These are phyloP conservation scores for Thraustochytrium aureum DNA, from an alignment of 352 stramenopile genomes.

Conservation along the genomic window DNA sequence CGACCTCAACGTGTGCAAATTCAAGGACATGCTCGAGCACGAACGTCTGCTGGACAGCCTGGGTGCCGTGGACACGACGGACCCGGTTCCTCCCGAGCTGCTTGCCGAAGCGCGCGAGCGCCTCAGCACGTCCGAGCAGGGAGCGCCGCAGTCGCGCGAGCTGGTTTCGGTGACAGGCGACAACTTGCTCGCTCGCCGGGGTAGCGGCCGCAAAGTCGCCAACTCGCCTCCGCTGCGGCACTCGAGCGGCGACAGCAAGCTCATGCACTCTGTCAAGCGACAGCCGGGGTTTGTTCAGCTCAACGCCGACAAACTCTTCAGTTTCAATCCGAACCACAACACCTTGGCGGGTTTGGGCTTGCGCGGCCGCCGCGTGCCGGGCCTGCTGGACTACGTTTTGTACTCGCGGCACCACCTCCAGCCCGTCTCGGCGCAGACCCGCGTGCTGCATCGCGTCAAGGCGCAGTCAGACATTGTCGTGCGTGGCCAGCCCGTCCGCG, in stretches of 20 bases:
- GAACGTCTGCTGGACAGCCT: neutral
- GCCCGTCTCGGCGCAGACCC: neutral
- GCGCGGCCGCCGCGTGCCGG: neutral
- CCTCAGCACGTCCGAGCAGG: no score
- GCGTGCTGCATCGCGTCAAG: neutral
- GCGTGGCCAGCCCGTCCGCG: neutral
- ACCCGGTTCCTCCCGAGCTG: neutral
- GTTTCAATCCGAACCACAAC: neutral
- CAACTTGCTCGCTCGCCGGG: neutral
- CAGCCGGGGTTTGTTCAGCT: no score
- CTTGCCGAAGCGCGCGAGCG: no score
- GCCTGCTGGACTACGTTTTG: neutral
- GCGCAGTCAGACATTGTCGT: neutral
- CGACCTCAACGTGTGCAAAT: neutral
- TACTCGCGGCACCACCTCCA: neutral
- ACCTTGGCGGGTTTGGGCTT: neutral
- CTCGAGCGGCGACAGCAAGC: no score
- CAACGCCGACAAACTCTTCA: conserved; percentile 6
- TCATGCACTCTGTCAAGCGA: no score
- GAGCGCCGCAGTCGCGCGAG: neutral
- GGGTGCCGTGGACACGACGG: neutral
- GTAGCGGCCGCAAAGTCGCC: neutral
- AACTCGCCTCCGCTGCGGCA: no score
- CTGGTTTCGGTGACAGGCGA: neutral
- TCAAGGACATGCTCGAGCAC: neutral